Evolutionary conservation across 805 yeast genomes (phyloP).

Genomic region (Saccharomycopsis schoenii): DNA sequence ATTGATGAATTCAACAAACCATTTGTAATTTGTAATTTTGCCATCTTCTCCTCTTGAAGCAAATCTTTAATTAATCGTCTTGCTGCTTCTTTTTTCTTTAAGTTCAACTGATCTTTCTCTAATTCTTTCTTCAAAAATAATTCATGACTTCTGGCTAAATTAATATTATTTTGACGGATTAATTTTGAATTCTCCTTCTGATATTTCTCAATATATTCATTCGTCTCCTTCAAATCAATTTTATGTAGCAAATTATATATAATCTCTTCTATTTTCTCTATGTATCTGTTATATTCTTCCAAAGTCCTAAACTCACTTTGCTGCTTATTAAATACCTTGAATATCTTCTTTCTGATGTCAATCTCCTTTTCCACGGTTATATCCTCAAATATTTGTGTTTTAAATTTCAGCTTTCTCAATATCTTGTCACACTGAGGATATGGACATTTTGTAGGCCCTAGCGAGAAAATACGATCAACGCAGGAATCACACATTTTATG

Average conservation of each 20-base stretch:
- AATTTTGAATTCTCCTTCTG: conserved; percentile 66
- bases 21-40: conserved; percentile 48
- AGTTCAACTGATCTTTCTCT: conserved; percentile 57
- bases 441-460: conserved; percentile 97
- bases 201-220: conserved; percentile 53
- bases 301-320: conserved; percentile 58
- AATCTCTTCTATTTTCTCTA: conserved; percentile 76
- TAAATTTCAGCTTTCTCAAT: conserved; percentile 79
- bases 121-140: conserved; percentile 54
- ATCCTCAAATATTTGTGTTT: conserved; percentile 88
- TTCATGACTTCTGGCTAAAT: conserved; percentile 62
- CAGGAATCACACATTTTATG: conserved; percentile 96
- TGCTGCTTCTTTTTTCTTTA: conserved; percentile 41
- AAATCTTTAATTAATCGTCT: conserved; percentile 57
- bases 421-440: conserved; percentile 84
- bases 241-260: conserved; percentile 68
- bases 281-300: conserved; percentile 59
- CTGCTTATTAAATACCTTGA: conserved; percentile 69
- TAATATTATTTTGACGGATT: conserved; percentile 66
- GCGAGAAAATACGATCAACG: conserved; percentile 86
- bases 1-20: conserved; percentile 30
- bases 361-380: conserved; percentile 84
- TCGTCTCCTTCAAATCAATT: conserved; percentile 59
- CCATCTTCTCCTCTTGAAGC: conserved; percentile 40
- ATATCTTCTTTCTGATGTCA: conserved; percentile 74